phyloP scores from a whole-genome alignment of 768 basidiomycete genomes.

The Termitomyces sp. region DNA sequence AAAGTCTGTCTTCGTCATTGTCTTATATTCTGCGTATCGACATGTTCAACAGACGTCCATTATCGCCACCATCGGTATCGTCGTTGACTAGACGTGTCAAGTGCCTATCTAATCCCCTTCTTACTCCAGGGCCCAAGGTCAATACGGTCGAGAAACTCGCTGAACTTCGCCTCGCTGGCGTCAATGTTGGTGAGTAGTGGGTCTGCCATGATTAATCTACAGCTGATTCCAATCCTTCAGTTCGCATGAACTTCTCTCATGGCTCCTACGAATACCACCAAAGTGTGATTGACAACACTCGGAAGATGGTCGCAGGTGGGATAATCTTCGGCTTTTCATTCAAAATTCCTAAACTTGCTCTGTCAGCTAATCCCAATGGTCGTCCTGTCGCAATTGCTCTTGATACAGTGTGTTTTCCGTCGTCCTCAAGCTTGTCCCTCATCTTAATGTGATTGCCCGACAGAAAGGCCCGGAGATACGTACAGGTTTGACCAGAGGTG shows the following conservation, averaged over 20 bases:
- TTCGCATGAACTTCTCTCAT: conserved; percentile 99
- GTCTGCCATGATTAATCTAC: background rate
- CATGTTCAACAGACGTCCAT: conserved; percentile 70
- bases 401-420: conserved; percentile 69
- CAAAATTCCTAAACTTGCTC: conserved; percentile 2
- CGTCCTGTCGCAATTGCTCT: conserved; percentile 97
- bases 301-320: conserved; percentile 76
- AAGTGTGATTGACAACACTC: conserved; percentile 96
- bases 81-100: background rate
- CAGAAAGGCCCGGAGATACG: conserved; percentile 99
- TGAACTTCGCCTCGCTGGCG: conserved; percentile 83
- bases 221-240: conserved; percentile 31
- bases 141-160: conserved; percentile 86
- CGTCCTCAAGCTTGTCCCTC: background rate
- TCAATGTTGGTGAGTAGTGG: conserved; percentile 89
- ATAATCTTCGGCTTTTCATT: conserved; percentile 7
- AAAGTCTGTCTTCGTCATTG: conserved; percentile 53
- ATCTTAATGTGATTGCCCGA: conserved; percentile 10
- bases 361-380: conserved; percentile 59
- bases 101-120: conserved; percentile 6
- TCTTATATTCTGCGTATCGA: background rate
- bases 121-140: conserved; percentile 76
- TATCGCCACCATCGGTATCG: conserved; percentile 94
- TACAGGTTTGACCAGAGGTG: conserved; percentile 87
- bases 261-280: conserved; percentile 98